Percentiles rank a stretch among this genome's conserved stretches.
These are phyloP conservation scores for Martiniozyma abietophila DNA, from an alignment of 805 yeast genomes.

Conservation along the genomic window DNA sequence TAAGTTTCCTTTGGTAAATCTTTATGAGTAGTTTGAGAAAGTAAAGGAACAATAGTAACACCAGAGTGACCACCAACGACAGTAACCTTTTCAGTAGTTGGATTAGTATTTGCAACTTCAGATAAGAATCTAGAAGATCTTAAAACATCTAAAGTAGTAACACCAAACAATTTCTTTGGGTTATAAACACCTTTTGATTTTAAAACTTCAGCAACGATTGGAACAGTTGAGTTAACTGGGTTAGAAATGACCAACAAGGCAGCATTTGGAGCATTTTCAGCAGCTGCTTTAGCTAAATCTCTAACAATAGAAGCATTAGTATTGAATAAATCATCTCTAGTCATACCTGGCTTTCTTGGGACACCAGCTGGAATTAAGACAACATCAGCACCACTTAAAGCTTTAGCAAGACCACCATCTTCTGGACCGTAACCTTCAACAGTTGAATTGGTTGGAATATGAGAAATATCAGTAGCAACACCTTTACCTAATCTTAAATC, in stretches of 20 bases:
- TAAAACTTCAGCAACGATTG: constrained; percentile 49
- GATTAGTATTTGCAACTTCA: constrained; percentile 18
- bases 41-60: constrained; percentile 44
- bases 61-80: constrained; percentile 54
- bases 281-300: constrained; percentile 42
- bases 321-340: constrained; percentile 54
- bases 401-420: constrained; percentile 22
- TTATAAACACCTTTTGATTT: constrained; percentile 42
- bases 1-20: constrained; percentile 9
- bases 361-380: constrained; percentile 57
- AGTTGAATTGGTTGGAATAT: constrained; percentile 39
- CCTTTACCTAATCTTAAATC: constrained; percentile 84
- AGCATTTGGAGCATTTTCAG: constrained; percentile 40
- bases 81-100: constrained; percentile 29
- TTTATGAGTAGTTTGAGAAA: constrained; percentile 32
- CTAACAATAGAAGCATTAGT: constrained; percentile 48
- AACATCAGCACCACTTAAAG: constrained; percentile 40
- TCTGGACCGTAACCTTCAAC: constrained; percentile 21
- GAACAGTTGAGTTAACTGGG: constrained; percentile 56
- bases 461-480: constrained; percentile 83
- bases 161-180: constrained; percentile 46
- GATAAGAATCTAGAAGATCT: constrained; percentile 45
- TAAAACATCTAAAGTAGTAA: constrained; percentile 50
- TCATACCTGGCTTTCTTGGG: constrained; percentile 61
- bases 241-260: constrained; percentile 47